Base-by-base conservation (phyloP, 768 basidiomycete species). In the Dentipellis fragilis region DNA sequence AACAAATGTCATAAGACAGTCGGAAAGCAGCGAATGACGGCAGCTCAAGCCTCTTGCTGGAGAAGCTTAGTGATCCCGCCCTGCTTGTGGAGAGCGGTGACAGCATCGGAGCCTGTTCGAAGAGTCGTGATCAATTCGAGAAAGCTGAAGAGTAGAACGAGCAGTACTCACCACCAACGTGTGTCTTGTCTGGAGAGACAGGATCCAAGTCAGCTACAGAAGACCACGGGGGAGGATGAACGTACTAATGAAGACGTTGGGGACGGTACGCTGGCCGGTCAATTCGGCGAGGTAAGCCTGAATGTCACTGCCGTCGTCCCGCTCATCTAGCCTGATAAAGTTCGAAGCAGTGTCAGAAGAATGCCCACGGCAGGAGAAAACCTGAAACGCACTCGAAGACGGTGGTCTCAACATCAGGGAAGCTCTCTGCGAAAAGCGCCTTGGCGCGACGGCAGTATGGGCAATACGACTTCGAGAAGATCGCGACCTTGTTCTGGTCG, bases 171-270 rank as follows among this genome's bases (percentile, higher is more conserved):
- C 79, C 82, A 60, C 81, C 82, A 34, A 84, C 69, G 57, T 84
- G 82, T 63, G 77, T 53, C 60, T 76, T 65, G 54, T 73, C 80
- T 83, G 49, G 0, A 22, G 35, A 39, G 21, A 23, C 7, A 16
- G 45, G 45, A 16, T 21, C 19, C 14, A n/a, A 4, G 57, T 42
- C n/a, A 36, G 50, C 8, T 16, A 39, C 12, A 7, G 6, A 29
- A 37, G n/a, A 36, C 35, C 17, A 34, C 22, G 10, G 42, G 14
- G 7, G 22, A n/a, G 58, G n/a, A 1, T 22, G 12, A 38, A 37
- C 75, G 52, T 57, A 88, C 86, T 78, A 64, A 91, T 77, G 71
- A 88, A 92, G 56, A 88, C 75, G 64, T 82, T 87, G 34, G 89
- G 89, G 5, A 92, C 89, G 10, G 84, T 85, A 19, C 78, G 67